A percentile compares a stretch with the other conserved stretches of the same genome.
phyloP scores from a whole-genome alignment of 805 yeast species.

The Schwanniomyces occidentalis region DNA sequence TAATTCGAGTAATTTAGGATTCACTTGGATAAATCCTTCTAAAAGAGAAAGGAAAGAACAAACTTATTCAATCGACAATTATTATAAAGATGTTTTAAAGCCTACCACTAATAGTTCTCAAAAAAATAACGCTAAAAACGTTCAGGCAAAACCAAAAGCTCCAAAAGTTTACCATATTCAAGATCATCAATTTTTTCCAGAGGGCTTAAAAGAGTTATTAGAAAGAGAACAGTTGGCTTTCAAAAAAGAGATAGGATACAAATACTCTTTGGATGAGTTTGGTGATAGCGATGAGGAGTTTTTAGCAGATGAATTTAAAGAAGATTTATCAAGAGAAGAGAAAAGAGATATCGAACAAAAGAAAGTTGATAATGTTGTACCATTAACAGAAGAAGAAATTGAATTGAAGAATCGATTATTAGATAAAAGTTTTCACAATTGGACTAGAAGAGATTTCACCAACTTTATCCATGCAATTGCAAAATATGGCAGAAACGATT shows the following conservation, averaged over 20 bases:
- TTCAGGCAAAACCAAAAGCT: constrained; percentile 43
- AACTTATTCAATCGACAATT: constrained; percentile 73
- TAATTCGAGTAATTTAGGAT: constrained; percentile 33
- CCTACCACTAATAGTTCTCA: constrained; percentile 18
- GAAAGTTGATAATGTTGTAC: constrained; percentile 54
- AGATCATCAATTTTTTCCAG: constrained; percentile 74
- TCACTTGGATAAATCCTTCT: constrained; percentile 72
- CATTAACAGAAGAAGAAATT: constrained; percentile 64
- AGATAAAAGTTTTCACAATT: constrained; percentile 58
- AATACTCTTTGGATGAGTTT: constrained; percentile 59
- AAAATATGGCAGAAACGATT: constrained; percentile 59
- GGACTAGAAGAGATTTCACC: constrained; percentile 77
- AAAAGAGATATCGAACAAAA: constrained; percentile 49
- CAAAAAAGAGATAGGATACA: constrained; percentile 59
- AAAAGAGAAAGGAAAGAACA: constrained; percentile 78
- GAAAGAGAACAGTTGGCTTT: constrained; percentile 66
- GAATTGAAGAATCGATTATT: constrained; percentile 52
- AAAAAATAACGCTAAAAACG: constrained; percentile 13
- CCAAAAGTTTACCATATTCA: constrained; percentile 66
- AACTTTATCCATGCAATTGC: constrained; percentile 70
- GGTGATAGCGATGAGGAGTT: constrained; percentile 55
- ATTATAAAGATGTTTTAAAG: constrained; percentile 67
- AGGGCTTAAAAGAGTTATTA: constrained; percentile 50
- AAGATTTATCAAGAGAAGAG: constrained; percentile 36
- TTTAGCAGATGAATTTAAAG: constrained; percentile 47